Evolutionary conservation across 192 early-diverging fungal species (phyloP), one percentile per base, ranked within the genome.

Genomic region (Irineochytrium annulatum): DNA sequence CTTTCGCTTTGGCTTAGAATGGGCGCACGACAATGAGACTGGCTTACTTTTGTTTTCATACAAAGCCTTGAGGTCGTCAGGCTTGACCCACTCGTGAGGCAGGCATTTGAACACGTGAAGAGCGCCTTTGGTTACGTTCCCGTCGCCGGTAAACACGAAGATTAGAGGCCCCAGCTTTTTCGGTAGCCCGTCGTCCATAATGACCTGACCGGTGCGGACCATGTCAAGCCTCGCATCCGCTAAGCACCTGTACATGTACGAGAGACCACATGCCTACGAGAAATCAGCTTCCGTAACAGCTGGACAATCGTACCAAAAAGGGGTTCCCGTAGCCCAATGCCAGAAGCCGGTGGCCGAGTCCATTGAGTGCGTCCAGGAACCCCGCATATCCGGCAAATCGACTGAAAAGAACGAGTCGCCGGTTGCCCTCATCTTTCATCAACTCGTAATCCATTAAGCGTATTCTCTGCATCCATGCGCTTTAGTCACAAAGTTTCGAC

Each of bases 361-460:
- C 92, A 55, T 98, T 94, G 17, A 97, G 72, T 3, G 86, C 81
- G 54, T 98, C 94, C 57, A 98, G 86, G 86, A 95, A 55, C 22
- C 65, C 95, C 14, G 94, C 93, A 56, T 94, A 93, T 6, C 96
- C 96, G 0, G 96, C 96, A 56, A 91, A 90, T 39, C 81, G 87
- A 53, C 92, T 91, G 77, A 98, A 98, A 44, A 91, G 80, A 20
- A 98, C 94, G 39, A 94, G 70, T 11, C 95, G 87, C 54, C 86
- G 82, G 34, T 67, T 65, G 19, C 73, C 44, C 13, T 86, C 86
- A 59, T 97, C 82, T 3, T 83, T 86, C 83, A 98, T 83, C 35
- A 97, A 80, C 70, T 98, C 96, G 62, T 98, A 98, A 75, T 98
- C 96, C 43, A 97, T 90, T 44, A 98, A 72, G 5, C 89, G 86